phyloP scores from a whole-genome alignment of 179 eudicot species.

The Spinacia oleracea region DNA sequence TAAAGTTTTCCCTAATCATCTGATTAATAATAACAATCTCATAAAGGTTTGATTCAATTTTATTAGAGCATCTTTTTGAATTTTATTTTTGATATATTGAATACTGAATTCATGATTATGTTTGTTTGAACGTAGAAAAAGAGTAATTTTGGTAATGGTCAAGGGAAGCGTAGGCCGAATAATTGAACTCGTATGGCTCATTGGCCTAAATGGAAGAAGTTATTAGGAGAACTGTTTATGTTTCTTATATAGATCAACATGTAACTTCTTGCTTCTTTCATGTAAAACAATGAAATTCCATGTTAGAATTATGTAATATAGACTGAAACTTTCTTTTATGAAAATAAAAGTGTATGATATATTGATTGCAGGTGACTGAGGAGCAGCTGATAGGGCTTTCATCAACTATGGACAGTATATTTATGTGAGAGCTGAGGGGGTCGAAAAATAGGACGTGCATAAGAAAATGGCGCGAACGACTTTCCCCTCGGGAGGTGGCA shows the following conservation, averaged over 20 bases:
- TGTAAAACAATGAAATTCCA: no score
- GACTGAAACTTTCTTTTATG: neutral
- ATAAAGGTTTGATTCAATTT: neutral
- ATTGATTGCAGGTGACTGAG: constrained; percentile 67
- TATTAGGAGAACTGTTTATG: constrained; percentile 91
- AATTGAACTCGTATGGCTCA: constrained; percentile 86
- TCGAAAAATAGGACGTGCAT: no score
- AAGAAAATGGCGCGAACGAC: no score
- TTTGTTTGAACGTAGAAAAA: constrained; percentile 46
- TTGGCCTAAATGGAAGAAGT: constrained; percentile 83
- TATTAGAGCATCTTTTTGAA: neutral
- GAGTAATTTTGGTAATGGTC: constrained; percentile 37
- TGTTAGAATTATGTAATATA: no score
- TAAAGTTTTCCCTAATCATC: constrained; percentile 1
- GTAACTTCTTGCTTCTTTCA: no score
- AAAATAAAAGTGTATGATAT: no score
- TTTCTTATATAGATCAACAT: constrained; percentile 96
- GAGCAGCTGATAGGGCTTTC: constrained; percentile 78
- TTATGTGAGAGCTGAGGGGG: no score
- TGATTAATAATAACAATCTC: neutral
- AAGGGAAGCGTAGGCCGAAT: constrained; percentile 67
- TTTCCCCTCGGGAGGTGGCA: no score
- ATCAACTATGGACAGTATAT: constrained; percentile 66
- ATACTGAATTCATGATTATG: neutral
- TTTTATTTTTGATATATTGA: neutral